Base-by-base conservation (phyloP, 192 early-diverging fungal species). In the Entomortierella beljakovae region DNA sequence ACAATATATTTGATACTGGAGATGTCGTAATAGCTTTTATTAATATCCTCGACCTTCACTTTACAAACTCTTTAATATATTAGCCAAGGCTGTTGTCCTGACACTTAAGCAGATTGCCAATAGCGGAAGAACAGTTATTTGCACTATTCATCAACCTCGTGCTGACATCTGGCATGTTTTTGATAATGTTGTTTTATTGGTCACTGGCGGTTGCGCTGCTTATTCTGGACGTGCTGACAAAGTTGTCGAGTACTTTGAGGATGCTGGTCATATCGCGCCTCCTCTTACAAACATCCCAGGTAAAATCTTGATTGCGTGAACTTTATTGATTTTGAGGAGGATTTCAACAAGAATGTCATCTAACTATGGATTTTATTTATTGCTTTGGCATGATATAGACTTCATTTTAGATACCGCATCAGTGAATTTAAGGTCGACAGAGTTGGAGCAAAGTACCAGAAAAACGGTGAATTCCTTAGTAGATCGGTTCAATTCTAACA, bases 61-160 rank as follows among this genome's bases (percentile, higher is more conserved):
- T 54, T 35, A 35, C 34, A 37, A 49, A 29, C 28, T 22, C 35
- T 2, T 11, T 0, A 20, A 1, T 10, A 18, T 29, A 20, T 50
- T 34, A 73, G 75, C 75, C 26, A 79, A 79, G 42, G 67, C 75
- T 11, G 67, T 79, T 6, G 75, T 79, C 4, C 57, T 79, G 13
- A 79, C 75, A 0, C 57, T 79, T 1, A 79, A 79, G 43, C 59
- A 61, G 56, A 79, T 79, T 32, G 75, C 75, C 9, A 68, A 67
- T 6, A 79, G 75, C 11, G 75, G 75, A 51, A 63, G 75, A 90
- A 92, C 80, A 8, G 85, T 95, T 26, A 82, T 97, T 23, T 90
- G 92, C 80, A 95, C 92, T 9, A 94, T 97, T 61, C 96, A 97
- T 71, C 95, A 96, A 82, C 96, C 96, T 33, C 87, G 88, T 52